phyloP scores from a whole-genome alignment of 805 yeast species.

The Spencermartinsiella europaea region DNA sequence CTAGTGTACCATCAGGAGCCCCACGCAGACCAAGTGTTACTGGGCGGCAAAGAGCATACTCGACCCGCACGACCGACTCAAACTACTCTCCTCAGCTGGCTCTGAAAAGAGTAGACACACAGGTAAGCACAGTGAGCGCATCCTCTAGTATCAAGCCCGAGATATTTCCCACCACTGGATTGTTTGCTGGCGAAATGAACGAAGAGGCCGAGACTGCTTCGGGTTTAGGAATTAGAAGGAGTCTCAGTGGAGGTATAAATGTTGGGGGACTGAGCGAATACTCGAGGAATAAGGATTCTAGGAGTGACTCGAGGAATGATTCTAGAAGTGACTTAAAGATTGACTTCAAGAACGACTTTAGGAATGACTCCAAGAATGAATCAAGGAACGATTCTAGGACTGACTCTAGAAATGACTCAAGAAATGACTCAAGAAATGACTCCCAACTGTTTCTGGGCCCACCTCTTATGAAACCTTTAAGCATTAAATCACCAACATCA shows the following conservation, averaged over 20 bases:
- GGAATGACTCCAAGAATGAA: neutral
- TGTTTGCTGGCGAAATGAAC: no score
- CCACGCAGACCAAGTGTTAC: conserved; percentile 12
- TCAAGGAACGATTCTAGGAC: neutral
- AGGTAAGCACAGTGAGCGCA: neutral
- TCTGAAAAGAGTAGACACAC: neutral
- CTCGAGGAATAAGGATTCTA: no score
- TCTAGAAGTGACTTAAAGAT: neutral
- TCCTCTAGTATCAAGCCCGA: neutral
- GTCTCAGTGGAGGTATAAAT: no score
- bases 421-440: neutral
- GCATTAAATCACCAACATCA: no score
- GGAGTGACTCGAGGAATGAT: neutral
- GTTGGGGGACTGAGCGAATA: neutral
- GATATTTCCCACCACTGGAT: neutral
- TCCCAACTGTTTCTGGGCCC: neutral
- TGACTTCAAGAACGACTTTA: neutral
- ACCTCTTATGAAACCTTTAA: neutral
- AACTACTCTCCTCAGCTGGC: neutral
- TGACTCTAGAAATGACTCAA: neutral
- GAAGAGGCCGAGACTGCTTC: no score
- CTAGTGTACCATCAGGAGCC: conserved; percentile 7
- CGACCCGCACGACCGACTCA: neutral
- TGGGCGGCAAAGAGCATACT: conserved; percentile 7
- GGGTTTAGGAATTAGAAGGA: no score